A percentile compares a stretch with the other conserved stretches of the same genome.
Evolutionary conservation across 495 filamentous ascomycete genomes (phyloP).

Genomic region (Amorphotheca resinae): DNA sequence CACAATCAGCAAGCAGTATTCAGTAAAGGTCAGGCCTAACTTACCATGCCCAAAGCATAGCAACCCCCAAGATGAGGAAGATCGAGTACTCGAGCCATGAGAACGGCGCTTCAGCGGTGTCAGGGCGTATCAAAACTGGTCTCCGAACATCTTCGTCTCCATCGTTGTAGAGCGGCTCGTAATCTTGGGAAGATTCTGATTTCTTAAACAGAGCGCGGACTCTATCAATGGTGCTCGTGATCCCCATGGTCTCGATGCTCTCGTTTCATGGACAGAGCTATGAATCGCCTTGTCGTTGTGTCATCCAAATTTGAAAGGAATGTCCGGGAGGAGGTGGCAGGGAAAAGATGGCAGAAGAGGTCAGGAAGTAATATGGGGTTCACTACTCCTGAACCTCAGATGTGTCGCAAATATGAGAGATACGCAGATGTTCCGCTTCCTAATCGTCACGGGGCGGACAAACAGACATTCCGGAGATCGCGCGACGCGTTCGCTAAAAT

Average conservation of each 20-base stretch:
- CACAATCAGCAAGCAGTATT: slow-evolving; percentile 9
- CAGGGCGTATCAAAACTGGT: slow-evolving; percentile 19
- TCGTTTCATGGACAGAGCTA: not conserved
- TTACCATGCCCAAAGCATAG: slow-evolving; percentile 97
- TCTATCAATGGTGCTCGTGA: slow-evolving; percentile 29
- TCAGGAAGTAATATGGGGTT: too few relatives aligned
- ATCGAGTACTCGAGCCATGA: slow-evolving; percentile 73
- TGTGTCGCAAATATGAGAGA: too few relatives aligned
- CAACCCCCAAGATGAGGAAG: slow-evolving; percentile 75
- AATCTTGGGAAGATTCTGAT: slow-evolving; percentile 33
- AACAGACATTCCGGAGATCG: too few relatives aligned
- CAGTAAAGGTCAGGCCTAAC: slow-evolving; percentile 17
- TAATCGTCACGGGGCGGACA: too few relatives aligned
- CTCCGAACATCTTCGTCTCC: slow-evolving; percentile 17
- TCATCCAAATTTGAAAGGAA: slow-evolving; percentile 6
- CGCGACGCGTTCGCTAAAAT: too few relatives aligned
- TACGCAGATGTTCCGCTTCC: too few relatives aligned
- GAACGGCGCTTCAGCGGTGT: slow-evolving; percentile 38
- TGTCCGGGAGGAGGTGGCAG: not conserved
- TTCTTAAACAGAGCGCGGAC: slow-evolving; percentile 33
- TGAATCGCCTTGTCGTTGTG: slow-evolving; percentile 4
- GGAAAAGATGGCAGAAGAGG: not conserved
- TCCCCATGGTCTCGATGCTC: slow-evolving; percentile 3
- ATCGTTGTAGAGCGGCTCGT: slow-evolving; percentile 44
- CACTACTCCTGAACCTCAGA: too few relatives aligned